A percentile compares a stretch with the other conserved stretches of the same genome.
These are phyloP conservation scores for Penicillium olsonii DNA, from an alignment of 2,329 filamentous ascomycete genomes.

Conservation along the genomic window DNA sequence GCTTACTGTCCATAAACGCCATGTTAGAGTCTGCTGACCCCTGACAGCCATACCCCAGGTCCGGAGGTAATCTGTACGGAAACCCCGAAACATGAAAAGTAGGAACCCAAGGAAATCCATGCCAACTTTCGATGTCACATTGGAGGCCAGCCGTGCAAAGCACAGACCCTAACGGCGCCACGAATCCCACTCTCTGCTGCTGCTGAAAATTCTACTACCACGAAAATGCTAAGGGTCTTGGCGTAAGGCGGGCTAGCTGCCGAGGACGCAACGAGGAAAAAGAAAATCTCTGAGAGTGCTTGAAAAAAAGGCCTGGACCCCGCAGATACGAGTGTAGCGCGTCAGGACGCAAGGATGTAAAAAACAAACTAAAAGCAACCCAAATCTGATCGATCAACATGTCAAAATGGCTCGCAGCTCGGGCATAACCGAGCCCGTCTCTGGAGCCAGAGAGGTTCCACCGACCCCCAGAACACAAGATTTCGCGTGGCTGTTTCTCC, in stretches of 20 bases:
- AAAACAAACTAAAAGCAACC: background rate
- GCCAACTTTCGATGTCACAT: constrained; percentile 5
- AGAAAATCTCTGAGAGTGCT: background rate
- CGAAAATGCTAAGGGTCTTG: background rate
- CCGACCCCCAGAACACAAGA: background rate
- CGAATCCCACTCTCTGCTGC: constrained; percentile 2
- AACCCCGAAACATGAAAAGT: background rate
- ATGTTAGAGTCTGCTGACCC: background rate
- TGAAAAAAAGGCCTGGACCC: background rate
- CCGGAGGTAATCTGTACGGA: background rate
- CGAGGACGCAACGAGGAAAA: background rate
- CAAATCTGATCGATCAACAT: background rate
- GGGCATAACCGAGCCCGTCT: constrained; percentile 1
- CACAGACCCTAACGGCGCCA: constrained; percentile 7
- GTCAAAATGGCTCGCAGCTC: background rate
- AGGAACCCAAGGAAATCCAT: background rate
- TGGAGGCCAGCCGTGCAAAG: constrained; percentile 3
- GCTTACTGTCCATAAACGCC: too few species aligned
- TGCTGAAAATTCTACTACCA: background rate
- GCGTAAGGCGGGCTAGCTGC: background rate
- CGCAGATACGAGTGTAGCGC: background rate
- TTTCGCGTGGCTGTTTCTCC: background rate
- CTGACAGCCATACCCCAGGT: background rate
- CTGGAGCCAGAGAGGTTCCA: background rate
- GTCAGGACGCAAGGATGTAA: background rate